Evolutionary conservation across 805 yeast species (phyloP), one percentile per base, ranked within the genome.

Genomic region (Hagleromyces aurorensis): DNA sequence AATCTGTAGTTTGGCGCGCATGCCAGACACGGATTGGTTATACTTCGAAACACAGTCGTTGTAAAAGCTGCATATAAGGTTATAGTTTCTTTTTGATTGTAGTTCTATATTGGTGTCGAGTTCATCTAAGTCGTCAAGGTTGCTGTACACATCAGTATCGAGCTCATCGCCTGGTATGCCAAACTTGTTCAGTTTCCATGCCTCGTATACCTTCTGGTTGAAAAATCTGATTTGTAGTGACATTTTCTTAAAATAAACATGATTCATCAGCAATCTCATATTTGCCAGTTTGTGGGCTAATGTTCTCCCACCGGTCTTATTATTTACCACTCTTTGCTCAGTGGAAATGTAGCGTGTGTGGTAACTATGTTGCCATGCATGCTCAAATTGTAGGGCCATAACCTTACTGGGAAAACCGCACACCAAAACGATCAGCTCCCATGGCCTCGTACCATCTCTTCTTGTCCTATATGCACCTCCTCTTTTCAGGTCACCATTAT

Each of bases 311-410:
- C 62, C 51, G 4, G 50, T 49, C 36, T 57, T 61, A 12, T 34
- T 38, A 15, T 51, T 60, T 1, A 64, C 55, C 7, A 72, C 48
- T 29, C 78, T 52, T 7, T 50, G 49, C 0, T 41, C 38, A 2
- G 54, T 46, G 5, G 29, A 15, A 3, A 82, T 72, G 46, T 74
- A 83, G 21, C 85, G 59, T 0, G 93, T 77, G 29, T 62, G 64
- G 38, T 76, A 64, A 1, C 77, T 62, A 51, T 82, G 91, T 43
- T 83, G 94, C 72, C 82, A 78, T 1, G 93, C 87, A 54, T 80
- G 86, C 46, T 84, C 94, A 53, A 83, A 83, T 52, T 75, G 87
- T 29, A 84, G 55, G 0, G 93, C 93, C 3, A 77, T 55, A 3
- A 76, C 62, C 37, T 71, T 73, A 5, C 75, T 71, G 0, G 84